phyloP scores from a whole-genome alignment of 306 rosid genomes.

The Leucaena leucocephala region DNA sequence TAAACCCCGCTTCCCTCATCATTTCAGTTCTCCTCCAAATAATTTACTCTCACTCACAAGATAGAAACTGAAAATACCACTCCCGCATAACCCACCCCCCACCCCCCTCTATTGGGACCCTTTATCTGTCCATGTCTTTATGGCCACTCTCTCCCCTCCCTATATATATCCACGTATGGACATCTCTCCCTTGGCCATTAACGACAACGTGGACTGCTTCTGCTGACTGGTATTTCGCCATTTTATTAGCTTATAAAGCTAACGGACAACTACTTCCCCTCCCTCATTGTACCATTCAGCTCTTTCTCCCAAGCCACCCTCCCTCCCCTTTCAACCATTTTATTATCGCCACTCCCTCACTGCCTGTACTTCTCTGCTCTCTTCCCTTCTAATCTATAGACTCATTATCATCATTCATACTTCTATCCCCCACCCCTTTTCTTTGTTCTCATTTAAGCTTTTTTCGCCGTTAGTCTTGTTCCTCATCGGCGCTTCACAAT shows the following conservation, averaged over 20 bases:
- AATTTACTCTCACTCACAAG: conserved; percentile 8
- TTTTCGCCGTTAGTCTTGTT: not conserved
- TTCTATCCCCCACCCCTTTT: not conserved
- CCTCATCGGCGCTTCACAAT: not conserved
- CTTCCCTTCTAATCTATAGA: conserved; percentile 11
- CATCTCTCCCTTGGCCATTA: conserved; percentile 49
- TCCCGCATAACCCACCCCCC: conserved; percentile 7
- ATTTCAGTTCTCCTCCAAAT: not conserved
- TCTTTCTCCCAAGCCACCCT: conserved; percentile 26
- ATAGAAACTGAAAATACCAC: conserved; percentile 12
- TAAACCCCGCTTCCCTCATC: conserved; percentile 4
- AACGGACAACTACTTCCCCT: conserved; percentile 51
- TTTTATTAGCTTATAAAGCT: conserved; percentile 63
- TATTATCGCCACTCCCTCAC: conserved; percentile 39
- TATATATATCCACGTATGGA: conserved; percentile 28
- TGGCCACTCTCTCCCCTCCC: conserved; percentile 38
- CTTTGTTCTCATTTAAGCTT: not conserved
- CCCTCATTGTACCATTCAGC: conserved; percentile 38
- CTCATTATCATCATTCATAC: not conserved
- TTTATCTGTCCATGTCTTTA: conserved; percentile 22
- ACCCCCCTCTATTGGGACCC: conserved; percentile 26
- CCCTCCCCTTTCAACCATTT: conserved; percentile 44
- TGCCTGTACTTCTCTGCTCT: conserved; percentile 7
- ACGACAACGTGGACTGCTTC: conserved; percentile 84
- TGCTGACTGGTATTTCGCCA: conserved; percentile 85